Evolutionary conservation across 108 stramenopile genomes (phyloP), one percentile per base, ranked within the genome.

Genomic region (Cyclotella sp.): DNA sequence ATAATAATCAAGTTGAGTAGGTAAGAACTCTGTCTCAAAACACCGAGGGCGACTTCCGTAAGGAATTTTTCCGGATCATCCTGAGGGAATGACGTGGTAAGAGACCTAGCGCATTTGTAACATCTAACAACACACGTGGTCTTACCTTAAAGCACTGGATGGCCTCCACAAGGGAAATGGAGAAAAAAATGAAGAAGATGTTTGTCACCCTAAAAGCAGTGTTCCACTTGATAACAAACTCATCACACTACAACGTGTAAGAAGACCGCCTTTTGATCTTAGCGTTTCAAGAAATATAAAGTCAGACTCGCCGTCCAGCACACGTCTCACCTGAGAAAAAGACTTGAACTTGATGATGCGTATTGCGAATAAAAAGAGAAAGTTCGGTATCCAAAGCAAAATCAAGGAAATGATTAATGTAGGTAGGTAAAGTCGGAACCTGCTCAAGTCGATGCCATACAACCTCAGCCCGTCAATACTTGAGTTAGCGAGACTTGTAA

Each of bases 271-370:
- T 65, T 39, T 58, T 30, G 52, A 19, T 16, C 16, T 22, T 13
- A 9, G 34, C 19, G 0, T 1, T 12, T 40, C 43, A 7, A 64
- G 40, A 60, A 15, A 34, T 41, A 19, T 16, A n/a, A 47, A 14
- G 12, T 47, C n/a, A n/a, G n/a, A n/a, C n/a, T n/a, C n/a, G n/a
- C 51, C 11, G 22, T 39, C 60, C 22, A 45, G 43, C 71, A 19
- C n/a, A 58, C 24, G 1, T 13, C 55, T 73, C 19, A 63, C 72
- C 61, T 86, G 72, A 21, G 83, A 84, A 9, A 70, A 54, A 22
- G 83, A 68, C 63, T 88, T 88, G 84, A 88, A 88, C 26, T 84
- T 73, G 40, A 88, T 82, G 21, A 77, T 80, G 14, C 46, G 49
- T 15, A 70, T 75, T 54, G 78, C 85, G n/a, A 85, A 53, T 24